phyloP scores from a whole-genome alignment of 352 stramenopile species.

The Globisporangium abappressorium region DNA sequence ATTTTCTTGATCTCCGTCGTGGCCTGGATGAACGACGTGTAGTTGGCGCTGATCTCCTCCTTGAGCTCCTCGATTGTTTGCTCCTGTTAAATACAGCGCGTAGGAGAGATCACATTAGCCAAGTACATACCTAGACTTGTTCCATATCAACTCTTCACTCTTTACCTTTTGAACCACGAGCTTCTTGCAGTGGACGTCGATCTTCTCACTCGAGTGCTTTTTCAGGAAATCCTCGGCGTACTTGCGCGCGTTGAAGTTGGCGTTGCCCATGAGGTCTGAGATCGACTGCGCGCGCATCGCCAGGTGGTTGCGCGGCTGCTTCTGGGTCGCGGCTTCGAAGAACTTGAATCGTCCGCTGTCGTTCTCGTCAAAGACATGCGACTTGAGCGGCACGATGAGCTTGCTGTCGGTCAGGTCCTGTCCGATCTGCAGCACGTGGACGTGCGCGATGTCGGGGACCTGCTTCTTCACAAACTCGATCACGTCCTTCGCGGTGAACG shows the following conservation, averaged over 20 bases:
- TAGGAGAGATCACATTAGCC: not conserved
- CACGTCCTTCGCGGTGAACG: slow-evolving; percentile 67
- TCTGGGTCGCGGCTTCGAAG: slow-evolving; percentile 35
- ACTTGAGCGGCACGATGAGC: slow-evolving; percentile 71
- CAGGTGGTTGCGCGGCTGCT: slow-evolving; percentile 67
- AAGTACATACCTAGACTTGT: not conserved
- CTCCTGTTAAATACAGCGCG: slow-evolving; percentile 32
- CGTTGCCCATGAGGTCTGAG: slow-evolving; percentile 73
- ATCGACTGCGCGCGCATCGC: slow-evolving; percentile 69
- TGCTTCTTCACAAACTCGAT: slow-evolving; percentile 59
- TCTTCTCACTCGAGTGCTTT: slow-evolving; percentile 72
- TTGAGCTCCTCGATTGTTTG: slow-evolving; percentile 84
- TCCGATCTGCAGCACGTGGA: slow-evolving; percentile 50
- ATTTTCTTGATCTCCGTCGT: slow-evolving; percentile 77
- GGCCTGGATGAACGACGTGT: slow-evolving; percentile 75
- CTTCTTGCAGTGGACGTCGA: slow-evolving; percentile 71
- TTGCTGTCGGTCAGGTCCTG: slow-evolving; percentile 72
- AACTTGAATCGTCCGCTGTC: slow-evolving; percentile 65
- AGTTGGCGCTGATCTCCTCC: slow-evolving; percentile 79
- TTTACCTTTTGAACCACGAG: slow-evolving; percentile 69
- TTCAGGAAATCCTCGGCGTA: slow-evolving; percentile 81
- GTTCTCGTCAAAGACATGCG: slow-evolving; percentile 65
- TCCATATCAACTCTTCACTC: not conserved
- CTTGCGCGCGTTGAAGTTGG: slow-evolving; percentile 60
- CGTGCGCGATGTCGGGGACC: slow-evolving; percentile 28